Conservation (phyloP, 2,329 filamentous ascomycete genomes). For the Paraphaeosphaeria sporulosa region DNA sequence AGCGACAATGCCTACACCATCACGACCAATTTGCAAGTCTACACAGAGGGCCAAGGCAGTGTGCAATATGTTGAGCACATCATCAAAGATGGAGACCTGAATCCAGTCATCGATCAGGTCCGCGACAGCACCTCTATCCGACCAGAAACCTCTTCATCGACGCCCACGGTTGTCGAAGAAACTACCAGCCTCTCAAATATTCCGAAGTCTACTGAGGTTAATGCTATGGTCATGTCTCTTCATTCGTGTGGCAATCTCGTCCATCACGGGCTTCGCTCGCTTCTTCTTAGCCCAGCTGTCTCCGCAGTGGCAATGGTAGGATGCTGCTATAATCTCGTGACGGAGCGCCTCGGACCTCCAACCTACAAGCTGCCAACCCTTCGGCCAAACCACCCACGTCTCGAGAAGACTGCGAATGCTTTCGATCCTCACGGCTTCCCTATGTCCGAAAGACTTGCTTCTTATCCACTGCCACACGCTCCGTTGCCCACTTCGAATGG, state of each 20-base stretch:
- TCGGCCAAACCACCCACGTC: constrained; percentile 75
- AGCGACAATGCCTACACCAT: constrained; percentile 22
- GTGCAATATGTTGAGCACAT: constrained; percentile 81
- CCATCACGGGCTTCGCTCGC: constrained; percentile 88
- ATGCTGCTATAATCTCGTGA: constrained; percentile 97
- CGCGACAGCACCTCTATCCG: constrained; percentile 51
- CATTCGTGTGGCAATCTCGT: constrained; percentile 98
- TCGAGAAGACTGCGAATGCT: constrained; percentile 72
- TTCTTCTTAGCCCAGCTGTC: constrained; percentile 83
- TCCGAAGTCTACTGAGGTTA: constrained; percentile 42
- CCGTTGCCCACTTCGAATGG: constrained; percentile 23
- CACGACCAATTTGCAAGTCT: constrained; percentile 48
- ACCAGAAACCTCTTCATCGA: constrained; percentile 34
- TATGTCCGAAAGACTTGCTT: constrained; percentile 76
- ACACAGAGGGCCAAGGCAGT: constrained; percentile 69
- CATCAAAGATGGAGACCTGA: constrained; percentile 76
- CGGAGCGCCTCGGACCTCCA: constrained; percentile 84
- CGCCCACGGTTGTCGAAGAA: constrained; percentile 28
- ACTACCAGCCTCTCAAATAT: constrained; percentile 35
- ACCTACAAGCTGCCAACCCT: constrained; percentile 84
- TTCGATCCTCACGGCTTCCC: constrained; percentile 92
- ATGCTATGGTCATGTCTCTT: constrained; percentile 88
- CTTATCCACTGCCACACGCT: constrained; percentile 49
- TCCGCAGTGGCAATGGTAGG: constrained; percentile 94
- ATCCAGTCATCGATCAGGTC: constrained; percentile 70